These are phyloP conservation scores for Glonium stellatum DNA, from an alignment of 495 filamentous ascomycete genomes.

Conservation along the genomic window DNA sequence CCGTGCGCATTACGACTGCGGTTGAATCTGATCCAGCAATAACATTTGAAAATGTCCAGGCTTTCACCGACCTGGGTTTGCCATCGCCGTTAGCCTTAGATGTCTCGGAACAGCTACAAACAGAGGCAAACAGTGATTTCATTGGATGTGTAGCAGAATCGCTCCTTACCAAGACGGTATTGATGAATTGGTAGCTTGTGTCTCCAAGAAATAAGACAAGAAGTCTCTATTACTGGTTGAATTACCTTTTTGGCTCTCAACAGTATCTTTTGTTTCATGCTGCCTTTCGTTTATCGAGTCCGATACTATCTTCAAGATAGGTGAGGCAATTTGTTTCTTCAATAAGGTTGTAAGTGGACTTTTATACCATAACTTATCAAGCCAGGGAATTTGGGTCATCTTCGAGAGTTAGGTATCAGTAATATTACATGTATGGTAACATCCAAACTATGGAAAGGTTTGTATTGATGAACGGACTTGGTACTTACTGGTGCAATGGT, in stretches of 20 bases:
- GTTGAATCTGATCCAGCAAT: not conserved
- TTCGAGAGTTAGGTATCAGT: not conserved
- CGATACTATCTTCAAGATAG: not conserved
- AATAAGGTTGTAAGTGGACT: slow-evolving; percentile 9
- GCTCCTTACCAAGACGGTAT: too few species aligned
- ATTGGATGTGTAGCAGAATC: too few species aligned
- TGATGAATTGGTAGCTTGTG: too few species aligned
- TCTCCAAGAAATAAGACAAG: not conserved
- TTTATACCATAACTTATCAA: not conserved
- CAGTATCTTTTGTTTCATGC: not conserved
- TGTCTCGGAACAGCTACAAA: too few species aligned
- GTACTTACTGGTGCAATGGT: not conserved
- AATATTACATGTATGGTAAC: not conserved
- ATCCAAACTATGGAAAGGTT: not conserved
- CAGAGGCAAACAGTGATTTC: too few species aligned
- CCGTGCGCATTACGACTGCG: not conserved
- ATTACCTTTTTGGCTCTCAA: not conserved
- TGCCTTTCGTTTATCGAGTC: not conserved
- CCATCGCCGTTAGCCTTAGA: not conserved
- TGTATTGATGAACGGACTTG: too few species aligned
- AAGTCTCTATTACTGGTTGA: not conserved
- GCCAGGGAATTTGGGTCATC: slow-evolving; percentile 1
- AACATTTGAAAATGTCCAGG: not conserved
- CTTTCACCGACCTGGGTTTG: not conserved
- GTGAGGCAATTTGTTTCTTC: slow-evolving; percentile 2